Conservation (phyloP, 2,329 filamentous ascomycete genomes). For the Cladosporium sp. region DNA sequence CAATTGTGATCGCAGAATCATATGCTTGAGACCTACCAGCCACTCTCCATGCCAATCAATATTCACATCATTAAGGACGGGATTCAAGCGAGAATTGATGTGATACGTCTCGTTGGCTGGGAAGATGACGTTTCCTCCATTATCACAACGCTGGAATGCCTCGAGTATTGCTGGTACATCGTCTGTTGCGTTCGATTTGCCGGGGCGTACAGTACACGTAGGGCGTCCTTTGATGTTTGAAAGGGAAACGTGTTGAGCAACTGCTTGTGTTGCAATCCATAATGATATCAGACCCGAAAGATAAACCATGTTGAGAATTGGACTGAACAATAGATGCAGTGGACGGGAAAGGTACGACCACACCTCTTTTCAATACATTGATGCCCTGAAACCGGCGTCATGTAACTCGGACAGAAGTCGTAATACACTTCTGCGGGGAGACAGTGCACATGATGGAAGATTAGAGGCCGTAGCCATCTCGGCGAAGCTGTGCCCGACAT, state of each 20-base stretch:
- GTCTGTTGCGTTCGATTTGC: conserved; percentile 14
- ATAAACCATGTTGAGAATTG: neutral
- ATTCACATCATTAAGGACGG: conserved; percentile 44
- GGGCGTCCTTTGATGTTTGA: neutral
- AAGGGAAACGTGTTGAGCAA: neutral
- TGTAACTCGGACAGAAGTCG: neutral
- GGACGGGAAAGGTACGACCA: no score
- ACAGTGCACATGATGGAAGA: neutral
- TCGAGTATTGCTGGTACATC: conserved; percentile 40
- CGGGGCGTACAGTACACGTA: neutral
- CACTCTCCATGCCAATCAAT: conserved; percentile 53
- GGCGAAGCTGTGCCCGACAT: neutral
- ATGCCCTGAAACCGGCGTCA: neutral
- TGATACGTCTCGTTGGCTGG: conserved; percentile 48
- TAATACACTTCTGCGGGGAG: neutral
- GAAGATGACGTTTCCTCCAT: conserved; percentile 47
- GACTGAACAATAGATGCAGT: neutral
- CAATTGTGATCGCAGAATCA: conserved; percentile 42
- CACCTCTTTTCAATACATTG: neutral
- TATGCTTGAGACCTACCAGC: conserved; percentile 22
- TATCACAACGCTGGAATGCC: conserved; percentile 38
- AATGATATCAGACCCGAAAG: neutral
- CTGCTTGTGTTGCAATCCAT: neutral
- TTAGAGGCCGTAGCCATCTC: neutral
- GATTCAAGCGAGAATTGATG: conserved; percentile 49